Evolutionary conservation across 495 filamentous ascomycete genomes (phyloP), one percentile per base, ranked within the genome.

Genomic region (Filosporella fistucella): DNA sequence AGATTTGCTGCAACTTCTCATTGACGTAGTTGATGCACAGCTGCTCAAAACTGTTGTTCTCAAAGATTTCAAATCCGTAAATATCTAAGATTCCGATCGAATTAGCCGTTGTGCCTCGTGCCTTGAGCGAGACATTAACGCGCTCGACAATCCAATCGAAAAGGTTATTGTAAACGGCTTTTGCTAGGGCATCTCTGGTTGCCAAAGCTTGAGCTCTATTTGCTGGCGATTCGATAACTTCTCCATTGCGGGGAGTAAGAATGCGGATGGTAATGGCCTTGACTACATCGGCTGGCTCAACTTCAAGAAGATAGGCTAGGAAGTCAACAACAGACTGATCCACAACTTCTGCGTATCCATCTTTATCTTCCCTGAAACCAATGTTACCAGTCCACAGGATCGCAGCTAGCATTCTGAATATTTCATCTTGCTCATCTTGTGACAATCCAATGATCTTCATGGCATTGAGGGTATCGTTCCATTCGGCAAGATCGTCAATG

Each of bases 21-120:
- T 99, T 99, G 61, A 99, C 94, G 62, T 99, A 99, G 73, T 99
- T 99, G 68, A 99, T 99, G 66, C 94, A 99, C 13, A 99, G 83
- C 70, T 99, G 94, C 66, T 99, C 94, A 57, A 99, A 99, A 49
- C 89, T 96, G 69, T 99, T 99, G 67, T 85, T 89, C 64, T 99
- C 93, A 55, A 99, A 99, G 54, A 99, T 99, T 65, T 99, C 94
- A 57, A 99, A 99, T 13, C 94, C 94, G 66, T 99, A 99, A 51
- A 99, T 99, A 76, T 99, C 94, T 40, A 99, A 78, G 65, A 99
- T 97, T 64, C 93, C 93, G 57, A 99, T 93, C 2, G 88, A 86
- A 62, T 96, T 89, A 11, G 82, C 69, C 8, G 88, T 68, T 0
- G 82, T 65, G 10, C 85, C 84, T 22, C 87, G 78, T 25, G 93